Percentiles rank a stretch among this genome's conserved stretches.
Conservation (phyloP, 805 yeast species). For the Yarrowia keelungensis region DNA sequence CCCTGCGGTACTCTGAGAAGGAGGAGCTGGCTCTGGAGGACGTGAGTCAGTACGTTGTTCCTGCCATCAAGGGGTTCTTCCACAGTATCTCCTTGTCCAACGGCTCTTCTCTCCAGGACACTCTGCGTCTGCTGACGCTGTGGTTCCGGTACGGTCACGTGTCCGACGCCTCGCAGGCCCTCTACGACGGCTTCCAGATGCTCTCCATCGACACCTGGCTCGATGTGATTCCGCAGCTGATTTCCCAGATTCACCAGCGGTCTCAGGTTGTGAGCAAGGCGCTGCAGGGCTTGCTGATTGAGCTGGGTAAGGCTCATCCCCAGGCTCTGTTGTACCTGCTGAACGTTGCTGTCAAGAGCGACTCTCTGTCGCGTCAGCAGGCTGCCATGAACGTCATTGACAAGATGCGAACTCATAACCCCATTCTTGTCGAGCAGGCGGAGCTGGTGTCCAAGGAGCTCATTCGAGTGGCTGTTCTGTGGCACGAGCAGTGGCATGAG, state of each 20-base stretch:
- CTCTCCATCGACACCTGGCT: conserved; percentile 93
- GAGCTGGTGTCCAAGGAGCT: conserved; percentile 93
- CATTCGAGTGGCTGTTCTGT: conserved; percentile 90
- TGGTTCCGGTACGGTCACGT: conserved; percentile 98
- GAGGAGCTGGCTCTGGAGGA: conserved; percentile 39
- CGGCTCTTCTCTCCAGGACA: conserved; percentile 90
- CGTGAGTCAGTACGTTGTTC: conserved; percentile 76
- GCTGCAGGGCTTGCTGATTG: conserved; percentile 78
- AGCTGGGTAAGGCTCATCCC: conserved; percentile 93
- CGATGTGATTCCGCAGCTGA: conserved; percentile 92
- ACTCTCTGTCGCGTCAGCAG: conserved; percentile 83
- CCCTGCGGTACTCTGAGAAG: conserved; percentile 55
- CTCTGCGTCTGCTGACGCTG: conserved; percentile 82
- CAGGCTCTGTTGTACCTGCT: conserved; percentile 95
- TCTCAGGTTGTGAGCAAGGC: conserved; percentile 82
- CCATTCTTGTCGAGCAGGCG: conserved; percentile 86
- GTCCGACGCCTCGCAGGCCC: conserved; percentile 87
- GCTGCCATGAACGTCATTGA: conserved; percentile 93
- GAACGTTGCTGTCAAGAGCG: conserved; percentile 94
- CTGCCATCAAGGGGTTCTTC: conserved; percentile 95
- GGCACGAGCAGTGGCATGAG: conserved; percentile 99
- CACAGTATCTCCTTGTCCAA: conserved; percentile 88
- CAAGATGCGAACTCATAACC: conserved; percentile 87
- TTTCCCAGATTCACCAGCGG: conserved; percentile 96
- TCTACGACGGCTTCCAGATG: conserved; percentile 87